A percentile compares a stretch with the other conserved stretches of the same genome.
Evolutionary conservation across 768 basidiomycete species (phyloP).

Genomic region (Leccinellum luteum): DNA sequence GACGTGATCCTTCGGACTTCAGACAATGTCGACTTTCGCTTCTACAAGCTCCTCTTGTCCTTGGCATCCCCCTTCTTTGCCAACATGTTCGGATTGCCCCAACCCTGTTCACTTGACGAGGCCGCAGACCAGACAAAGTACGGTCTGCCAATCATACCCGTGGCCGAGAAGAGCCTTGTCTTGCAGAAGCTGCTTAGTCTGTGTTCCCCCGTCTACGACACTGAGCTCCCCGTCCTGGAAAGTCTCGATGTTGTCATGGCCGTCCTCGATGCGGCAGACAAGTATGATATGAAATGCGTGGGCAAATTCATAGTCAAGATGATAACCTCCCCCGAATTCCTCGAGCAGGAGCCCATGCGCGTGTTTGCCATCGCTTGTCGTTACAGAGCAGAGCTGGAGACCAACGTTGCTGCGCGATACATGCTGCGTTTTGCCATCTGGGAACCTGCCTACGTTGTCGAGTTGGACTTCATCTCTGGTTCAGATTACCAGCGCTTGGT

Average conservation of each 20-base stretch:
- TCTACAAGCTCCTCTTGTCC: slow-evolving; percentile 53
- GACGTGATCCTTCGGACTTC: slow-evolving; percentile 56
- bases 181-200: slow-evolving; percentile 43
- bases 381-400: slow-evolving; percentile 35
- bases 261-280: slow-evolving; percentile 45
- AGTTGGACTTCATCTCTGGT: slow-evolving; percentile 38
- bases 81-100: slow-evolving; percentile 53
- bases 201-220: slow-evolving; percentile 48
- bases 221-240: slow-evolving; percentile 30
- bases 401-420: slow-evolving; percentile 35
- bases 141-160: slow-evolving; percentile 43
- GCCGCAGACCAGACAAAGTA: slow-evolving; percentile 31
- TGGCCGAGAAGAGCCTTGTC: slow-evolving; percentile 44
- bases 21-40: slow-evolving; percentile 49
- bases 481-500: slow-evolving; percentile 36
- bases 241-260: slow-evolving; percentile 41
- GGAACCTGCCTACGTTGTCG: slow-evolving; percentile 32
- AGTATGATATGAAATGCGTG: slow-evolving; percentile 50
- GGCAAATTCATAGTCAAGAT: slow-evolving; percentile 33
- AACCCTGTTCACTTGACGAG: slow-evolving; percentile 32
- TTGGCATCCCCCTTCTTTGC: slow-evolving; percentile 58
- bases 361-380: slow-evolving; percentile 38
- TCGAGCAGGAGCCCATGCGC: slow-evolving; percentile 35
- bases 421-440: slow-evolving; percentile 37
- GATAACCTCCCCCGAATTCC: slow-evolving; percentile 31